A percentile compares a stretch with the other conserved stretches of the same genome.
Conservation (phyloP, 192 early-diverging fungal genomes). For the Coemansia sp. region DNA sequence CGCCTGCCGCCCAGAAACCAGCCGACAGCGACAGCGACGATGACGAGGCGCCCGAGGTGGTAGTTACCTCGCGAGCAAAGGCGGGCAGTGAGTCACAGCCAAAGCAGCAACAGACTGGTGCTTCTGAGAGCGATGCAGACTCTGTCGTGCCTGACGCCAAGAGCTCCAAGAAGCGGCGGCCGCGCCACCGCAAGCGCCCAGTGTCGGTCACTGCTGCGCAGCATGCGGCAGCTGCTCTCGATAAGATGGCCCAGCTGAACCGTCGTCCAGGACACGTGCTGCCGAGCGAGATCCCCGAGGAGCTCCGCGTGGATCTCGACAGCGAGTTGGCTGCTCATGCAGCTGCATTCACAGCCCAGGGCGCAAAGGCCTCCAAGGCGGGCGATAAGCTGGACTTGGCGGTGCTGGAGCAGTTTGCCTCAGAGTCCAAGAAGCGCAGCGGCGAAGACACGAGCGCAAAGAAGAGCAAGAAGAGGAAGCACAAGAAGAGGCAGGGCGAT, state of each 20-base stretch:
- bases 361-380: neutral
- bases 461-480: constrained; percentile 20
- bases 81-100: neutral
- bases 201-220: constrained; percentile 8
- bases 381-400: constrained; percentile 34
- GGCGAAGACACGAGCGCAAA: neutral
- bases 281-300: constrained; percentile 37
- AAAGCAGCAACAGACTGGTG: neutral
- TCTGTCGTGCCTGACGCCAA: neutral
- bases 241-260: constrained; percentile 15
- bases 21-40: constrained; percentile 23
- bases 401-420: constrained; percentile 38
- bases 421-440: constrained; percentile 13
- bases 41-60: constrained; percentile 43
- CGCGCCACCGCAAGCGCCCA: constrained; percentile 40
- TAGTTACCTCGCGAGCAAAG: constrained; percentile 27
- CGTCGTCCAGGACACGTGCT: constrained; percentile 1
- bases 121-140: neutral
- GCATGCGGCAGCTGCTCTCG: constrained; percentile 12
- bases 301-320: constrained; percentile 29
- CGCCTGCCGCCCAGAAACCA: neutral
- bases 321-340: neutral
- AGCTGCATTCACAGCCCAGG: neutral
- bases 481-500: constrained; percentile 15
- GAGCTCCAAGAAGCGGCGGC: constrained; percentile 33